A percentile compares a stretch with the other conserved stretches of the same genome.
phyloP scores from a whole-genome alignment of 108 stramenopile genomes.

The Cyclotella kingstonii region DNA sequence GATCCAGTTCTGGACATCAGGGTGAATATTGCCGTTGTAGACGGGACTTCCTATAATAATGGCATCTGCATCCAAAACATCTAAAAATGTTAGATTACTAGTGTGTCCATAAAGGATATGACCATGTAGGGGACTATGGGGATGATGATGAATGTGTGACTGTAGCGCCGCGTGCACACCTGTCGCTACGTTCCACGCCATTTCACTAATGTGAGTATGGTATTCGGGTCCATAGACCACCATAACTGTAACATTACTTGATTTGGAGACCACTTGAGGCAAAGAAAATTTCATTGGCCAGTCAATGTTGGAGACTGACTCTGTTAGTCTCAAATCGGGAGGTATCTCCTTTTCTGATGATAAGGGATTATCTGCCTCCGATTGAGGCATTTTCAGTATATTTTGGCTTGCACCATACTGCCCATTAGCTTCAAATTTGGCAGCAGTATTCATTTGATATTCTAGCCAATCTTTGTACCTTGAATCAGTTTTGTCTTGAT shows the following conservation, averaged over 20 bases:
- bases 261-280: conserved; percentile 10
- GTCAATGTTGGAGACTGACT: conserved; percentile 30
- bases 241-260: conserved; percentile 30
- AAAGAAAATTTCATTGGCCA: conserved; percentile 26
- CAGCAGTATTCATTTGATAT: conserved; percentile 15
- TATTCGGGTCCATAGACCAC: conserved; percentile 41
- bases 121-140: conserved; percentile 24
- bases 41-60: conserved; percentile 43
- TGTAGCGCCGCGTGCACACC: conserved; percentile 34
- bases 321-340: not conserved
- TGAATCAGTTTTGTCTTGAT: not conserved
- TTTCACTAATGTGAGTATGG: conserved; percentile 36
- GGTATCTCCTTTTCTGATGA: not conserved
- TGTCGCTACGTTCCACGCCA: conserved; percentile 41
- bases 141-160: conserved; percentile 31
- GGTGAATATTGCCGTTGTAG: conserved; percentile 46
- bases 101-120: conserved; percentile 39
- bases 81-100: conserved; percentile 32
- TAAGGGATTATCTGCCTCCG: conserved; percentile 1
- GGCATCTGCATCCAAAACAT: conserved; percentile 44
- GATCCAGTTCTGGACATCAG: conserved; percentile 45
- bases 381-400: not conserved
- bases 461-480: conserved; percentile 24
- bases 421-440: conserved; percentile 28
- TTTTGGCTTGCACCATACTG: conserved; percentile 24